Evolutionary conservation across 2,329 filamentous ascomycete species (phyloP).

Genomic region (Diaporthe citrichinensis): DNA sequence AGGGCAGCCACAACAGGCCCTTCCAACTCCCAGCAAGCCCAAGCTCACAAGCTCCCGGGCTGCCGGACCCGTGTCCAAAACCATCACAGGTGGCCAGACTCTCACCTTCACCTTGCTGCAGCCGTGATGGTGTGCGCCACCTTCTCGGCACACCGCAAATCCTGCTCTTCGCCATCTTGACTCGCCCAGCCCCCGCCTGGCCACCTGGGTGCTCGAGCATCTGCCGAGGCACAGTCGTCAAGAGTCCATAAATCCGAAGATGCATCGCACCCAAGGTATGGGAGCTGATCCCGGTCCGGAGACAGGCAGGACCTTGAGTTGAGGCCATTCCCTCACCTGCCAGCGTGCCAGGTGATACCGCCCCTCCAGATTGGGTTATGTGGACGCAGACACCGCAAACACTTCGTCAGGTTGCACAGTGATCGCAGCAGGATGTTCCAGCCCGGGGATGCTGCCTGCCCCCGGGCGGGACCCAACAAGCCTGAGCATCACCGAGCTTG

Average conservation of each 20-base stretch:
- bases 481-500: not conserved
- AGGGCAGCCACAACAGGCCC: not conserved
- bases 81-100: not conserved
- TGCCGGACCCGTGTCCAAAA: not conserved
- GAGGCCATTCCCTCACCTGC: not conserved
- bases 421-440: not conserved
- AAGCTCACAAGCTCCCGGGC: not conserved
- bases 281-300: not conserved
- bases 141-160: slow-evolving; percentile 13
- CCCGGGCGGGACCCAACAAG: not conserved
- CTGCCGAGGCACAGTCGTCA: slow-evolving; percentile 7
- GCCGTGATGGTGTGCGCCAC: not conserved
- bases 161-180: slow-evolving; percentile 1
- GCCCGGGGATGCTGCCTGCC: not conserved
- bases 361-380: not conserved
- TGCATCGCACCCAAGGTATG: not conserved
- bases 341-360: not conserved
- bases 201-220: not conserved
- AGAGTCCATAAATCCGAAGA: not conserved
- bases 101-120: not conserved
- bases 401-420: not conserved
- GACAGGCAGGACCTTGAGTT: not conserved
- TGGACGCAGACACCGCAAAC: not conserved
- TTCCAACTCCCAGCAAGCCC: not conserved
- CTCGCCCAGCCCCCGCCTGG: not conserved